phyloP scores from a whole-genome alignment of 805 yeast genomes.

The Candida sphagnicola region DNA sequence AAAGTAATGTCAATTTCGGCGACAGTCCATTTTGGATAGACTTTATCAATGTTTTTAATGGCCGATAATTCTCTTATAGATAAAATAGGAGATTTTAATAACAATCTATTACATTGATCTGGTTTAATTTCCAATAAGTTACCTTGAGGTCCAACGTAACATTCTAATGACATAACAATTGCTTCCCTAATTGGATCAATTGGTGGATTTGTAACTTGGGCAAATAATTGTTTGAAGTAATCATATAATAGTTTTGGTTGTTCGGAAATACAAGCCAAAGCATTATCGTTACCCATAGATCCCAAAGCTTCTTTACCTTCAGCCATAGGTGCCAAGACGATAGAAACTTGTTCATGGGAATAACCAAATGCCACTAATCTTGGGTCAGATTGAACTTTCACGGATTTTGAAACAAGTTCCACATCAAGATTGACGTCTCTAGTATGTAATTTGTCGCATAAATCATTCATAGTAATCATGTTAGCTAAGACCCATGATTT shows the following conservation, averaged over 20 bases:
- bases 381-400: slow-evolving; percentile 73
- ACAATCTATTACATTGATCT: slow-evolving; percentile 83
- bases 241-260: slow-evolving; percentile 90
- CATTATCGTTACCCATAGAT: slow-evolving; percentile 97
- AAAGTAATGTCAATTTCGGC: slow-evolving; percentile 86
- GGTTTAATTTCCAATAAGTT: slow-evolving; percentile 90
- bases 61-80: slow-evolving; percentile 72
- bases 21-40: slow-evolving; percentile 84
- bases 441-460: slow-evolving; percentile 54
- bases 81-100: slow-evolving; percentile 79
- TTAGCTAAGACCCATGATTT: slow-evolving; percentile 90
- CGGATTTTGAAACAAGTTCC: slow-evolving; percentile 23
- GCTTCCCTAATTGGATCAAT: slow-evolving; percentile 97
- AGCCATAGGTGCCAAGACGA: slow-evolving; percentile 92
- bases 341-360: slow-evolving; percentile 86
- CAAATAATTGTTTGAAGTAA: slow-evolving; percentile 92
- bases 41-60: slow-evolving; percentile 63
- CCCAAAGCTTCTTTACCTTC: slow-evolving; percentile 94
- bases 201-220: slow-evolving; percentile 98
- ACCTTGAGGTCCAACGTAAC: slow-evolving; percentile 98
- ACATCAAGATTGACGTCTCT: slow-evolving; percentile 25
- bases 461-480: slow-evolving; percentile 77
- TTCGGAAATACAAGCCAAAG: slow-evolving; percentile 89
- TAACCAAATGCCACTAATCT: slow-evolving; percentile 84
- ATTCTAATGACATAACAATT: slow-evolving; percentile 94